These are phyloP conservation scores for Arthrocladium fulminans DNA, from an alignment of 2,329 filamentous ascomycete species.

Conservation along the genomic window DNA sequence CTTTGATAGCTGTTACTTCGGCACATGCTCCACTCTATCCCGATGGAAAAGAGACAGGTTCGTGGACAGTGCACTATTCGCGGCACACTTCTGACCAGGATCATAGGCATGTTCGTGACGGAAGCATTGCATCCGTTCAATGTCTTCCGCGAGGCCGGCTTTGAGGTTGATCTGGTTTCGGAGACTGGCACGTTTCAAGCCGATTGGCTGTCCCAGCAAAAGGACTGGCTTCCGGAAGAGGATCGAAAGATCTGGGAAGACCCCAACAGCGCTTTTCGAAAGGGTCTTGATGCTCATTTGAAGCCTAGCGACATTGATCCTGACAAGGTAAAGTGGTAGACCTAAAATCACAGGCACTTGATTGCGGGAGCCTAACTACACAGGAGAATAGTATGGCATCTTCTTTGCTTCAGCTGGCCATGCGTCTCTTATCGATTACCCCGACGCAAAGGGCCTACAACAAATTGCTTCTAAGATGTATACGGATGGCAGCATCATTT, in stretches of 20 bases:
- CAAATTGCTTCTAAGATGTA: slow-evolving; percentile 25
- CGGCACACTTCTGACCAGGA: no score
- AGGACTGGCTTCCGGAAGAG: slow-evolving; percentile 28
- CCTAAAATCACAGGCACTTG: no score
- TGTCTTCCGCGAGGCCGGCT: slow-evolving; percentile 30
- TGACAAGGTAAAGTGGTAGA: slow-evolving; percentile 19
- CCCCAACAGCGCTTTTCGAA: slow-evolving; percentile 26
- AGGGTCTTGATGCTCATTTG: slow-evolving; percentile 27
- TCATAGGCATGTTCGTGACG: slow-evolving; percentile 41
- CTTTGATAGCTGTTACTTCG: slow-evolving; percentile 19
- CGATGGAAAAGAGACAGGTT: slow-evolving; percentile 24
- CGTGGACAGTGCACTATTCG: no score
- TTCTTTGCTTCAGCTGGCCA: slow-evolving; percentile 36
- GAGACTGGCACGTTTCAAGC: slow-evolving; percentile 32
- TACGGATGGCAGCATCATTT: slow-evolving; percentile 26
- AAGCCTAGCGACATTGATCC: slow-evolving; percentile 25
- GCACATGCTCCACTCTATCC: slow-evolving; percentile 24
- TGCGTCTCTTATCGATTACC: slow-evolving; percentile 35
- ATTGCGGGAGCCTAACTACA: no score
- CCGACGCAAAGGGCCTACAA: slow-evolving; percentile 26
- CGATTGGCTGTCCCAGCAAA: slow-evolving; percentile 31
- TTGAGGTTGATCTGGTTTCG: slow-evolving; percentile 34
- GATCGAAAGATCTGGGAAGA: slow-evolving; percentile 30
- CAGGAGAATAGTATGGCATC: slow-evolving; percentile 25
- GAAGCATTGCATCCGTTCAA: slow-evolving; percentile 44